These are phyloP conservation scores for Paramecium biaurelia DNA, from an alignment of 73 alveolate genomes.

Conservation along the genomic window DNA sequence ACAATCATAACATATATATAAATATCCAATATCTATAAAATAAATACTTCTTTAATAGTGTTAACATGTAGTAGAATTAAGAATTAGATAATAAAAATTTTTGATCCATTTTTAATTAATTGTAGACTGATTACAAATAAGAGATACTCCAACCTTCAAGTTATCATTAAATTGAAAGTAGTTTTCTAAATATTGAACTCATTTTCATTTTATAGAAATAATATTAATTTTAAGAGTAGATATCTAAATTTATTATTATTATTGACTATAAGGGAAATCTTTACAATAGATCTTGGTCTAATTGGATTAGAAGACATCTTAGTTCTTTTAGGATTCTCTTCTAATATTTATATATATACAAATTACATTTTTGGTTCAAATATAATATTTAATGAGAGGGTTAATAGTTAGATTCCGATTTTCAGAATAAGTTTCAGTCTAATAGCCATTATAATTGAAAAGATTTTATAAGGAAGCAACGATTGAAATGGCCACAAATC, in stretches of 20 bases:
- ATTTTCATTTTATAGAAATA: too few relatives aligned
- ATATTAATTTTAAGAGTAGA: too few relatives aligned
- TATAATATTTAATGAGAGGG: neutral
- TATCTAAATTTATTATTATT: too few relatives aligned
- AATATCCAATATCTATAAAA: neutral
- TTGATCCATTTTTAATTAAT: neutral
- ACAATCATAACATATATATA: neutral
- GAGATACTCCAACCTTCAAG: too few relatives aligned
- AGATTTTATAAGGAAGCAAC: constrained; percentile 31
- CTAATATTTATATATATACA: neutral
- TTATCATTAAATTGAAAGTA: too few relatives aligned
- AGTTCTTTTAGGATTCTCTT: too few relatives aligned
- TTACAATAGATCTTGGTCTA: too few relatives aligned
- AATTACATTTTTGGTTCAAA: neutral
- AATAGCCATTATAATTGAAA: neutral
- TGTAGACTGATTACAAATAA: neutral
- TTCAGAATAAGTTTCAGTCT: neutral
- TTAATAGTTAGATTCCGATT: neutral
- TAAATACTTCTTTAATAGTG: neutral
- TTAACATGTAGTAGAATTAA: neutral
- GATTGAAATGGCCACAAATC: neutral
- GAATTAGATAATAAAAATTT: neutral
- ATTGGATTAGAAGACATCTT: too few relatives aligned
- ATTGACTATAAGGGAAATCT: too few relatives aligned
- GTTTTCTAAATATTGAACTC: too few relatives aligned